These are phyloP conservation scores for Phyllosticta citrichinensis DNA, from an alignment of 2,329 filamentous ascomycete genomes.

Conservation along the genomic window DNA sequence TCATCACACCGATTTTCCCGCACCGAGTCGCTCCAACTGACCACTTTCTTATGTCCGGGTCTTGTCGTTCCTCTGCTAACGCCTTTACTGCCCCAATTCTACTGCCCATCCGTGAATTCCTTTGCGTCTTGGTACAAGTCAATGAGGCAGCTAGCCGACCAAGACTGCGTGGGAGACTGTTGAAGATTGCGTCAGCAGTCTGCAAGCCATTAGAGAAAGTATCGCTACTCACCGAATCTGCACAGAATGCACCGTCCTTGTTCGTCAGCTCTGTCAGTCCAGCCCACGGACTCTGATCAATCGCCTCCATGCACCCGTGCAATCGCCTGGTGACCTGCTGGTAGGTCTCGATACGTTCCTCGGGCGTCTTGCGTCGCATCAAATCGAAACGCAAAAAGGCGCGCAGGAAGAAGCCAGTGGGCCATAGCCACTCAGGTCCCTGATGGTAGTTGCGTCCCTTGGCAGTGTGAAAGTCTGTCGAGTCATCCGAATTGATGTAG, in stretches of 20 bases:
- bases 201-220: conserved; percentile 13
- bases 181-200: conserved; percentile 20
- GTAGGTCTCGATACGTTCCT: conserved; percentile 76
- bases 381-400: conserved; percentile 88
- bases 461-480: conserved; percentile 76
- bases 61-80: not conserved
- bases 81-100: not conserved
- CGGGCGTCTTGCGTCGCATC: conserved; percentile 52
- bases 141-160: conserved; percentile 89
- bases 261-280: conserved; percentile 90
- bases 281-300: conserved; percentile 73
- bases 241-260: conserved; percentile 72
- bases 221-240: conserved; percentile 63
- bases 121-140: conserved; percentile 91
- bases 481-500: conserved; percentile 93
- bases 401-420: conserved; percentile 87
- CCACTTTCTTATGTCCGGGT: not conserved
- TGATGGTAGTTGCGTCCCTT: conserved; percentile 98
- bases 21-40: not conserved
- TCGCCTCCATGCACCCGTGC: conserved; percentile 73
- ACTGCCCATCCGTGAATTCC: conserved; percentile 18
- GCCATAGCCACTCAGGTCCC: conserved; percentile 97
- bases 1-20: not conserved
- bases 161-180: conserved; percentile 87
- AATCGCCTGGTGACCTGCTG: conserved; percentile 86